Evolutionary conservation across 1,139 yeast genomes (phyloP).

Genomic region (Nakaseomyces nivariensis): DNA sequence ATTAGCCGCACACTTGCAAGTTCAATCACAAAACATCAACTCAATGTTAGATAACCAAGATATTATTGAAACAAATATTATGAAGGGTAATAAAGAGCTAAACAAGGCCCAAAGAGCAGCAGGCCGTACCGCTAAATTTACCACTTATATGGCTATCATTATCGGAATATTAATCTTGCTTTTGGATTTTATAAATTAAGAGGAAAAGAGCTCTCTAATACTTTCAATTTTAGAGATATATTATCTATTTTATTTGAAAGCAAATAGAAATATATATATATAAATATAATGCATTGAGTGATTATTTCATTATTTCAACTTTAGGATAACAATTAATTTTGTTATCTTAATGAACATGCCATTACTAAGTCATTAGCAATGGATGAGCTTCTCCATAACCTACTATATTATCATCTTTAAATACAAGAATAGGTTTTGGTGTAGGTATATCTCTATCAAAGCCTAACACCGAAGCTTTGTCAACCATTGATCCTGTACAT

Average conservation of each 20-base stretch:
- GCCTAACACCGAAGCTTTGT: background rate
- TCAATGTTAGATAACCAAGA: slow-evolving; percentile 61
- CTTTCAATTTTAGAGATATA: no score
- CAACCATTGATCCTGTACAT: background rate
- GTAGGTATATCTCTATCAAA: slow-evolving; percentile 2
- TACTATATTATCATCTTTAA: background rate
- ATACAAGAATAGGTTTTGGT: background rate
- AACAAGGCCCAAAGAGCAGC: slow-evolving; percentile 62
- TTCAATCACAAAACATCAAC: slow-evolving; percentile 67
- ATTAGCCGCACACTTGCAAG: slow-evolving; percentile 60
- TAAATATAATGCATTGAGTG: background rate
- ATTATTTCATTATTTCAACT: no score
- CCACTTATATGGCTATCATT: slow-evolving; percentile 50
- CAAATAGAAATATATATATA: background rate
- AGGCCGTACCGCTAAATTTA: slow-evolving; percentile 58
- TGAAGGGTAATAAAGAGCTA: slow-evolving; percentile 64
- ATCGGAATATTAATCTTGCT: slow-evolving; percentile 55
- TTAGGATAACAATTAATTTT: no score
- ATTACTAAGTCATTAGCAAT: no score
- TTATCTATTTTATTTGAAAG: no score
- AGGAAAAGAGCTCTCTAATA: no score
- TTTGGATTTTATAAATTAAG: slow-evolving; percentile 39
- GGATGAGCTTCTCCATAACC: background rate
- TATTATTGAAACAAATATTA: slow-evolving; percentile 57
- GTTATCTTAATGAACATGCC: no score